Percentiles rank a stretch among this genome's conserved stretches.
Conservation (phyloP, 2,329 filamentous ascomycete species). For the Sporothrix globosa region DNA sequence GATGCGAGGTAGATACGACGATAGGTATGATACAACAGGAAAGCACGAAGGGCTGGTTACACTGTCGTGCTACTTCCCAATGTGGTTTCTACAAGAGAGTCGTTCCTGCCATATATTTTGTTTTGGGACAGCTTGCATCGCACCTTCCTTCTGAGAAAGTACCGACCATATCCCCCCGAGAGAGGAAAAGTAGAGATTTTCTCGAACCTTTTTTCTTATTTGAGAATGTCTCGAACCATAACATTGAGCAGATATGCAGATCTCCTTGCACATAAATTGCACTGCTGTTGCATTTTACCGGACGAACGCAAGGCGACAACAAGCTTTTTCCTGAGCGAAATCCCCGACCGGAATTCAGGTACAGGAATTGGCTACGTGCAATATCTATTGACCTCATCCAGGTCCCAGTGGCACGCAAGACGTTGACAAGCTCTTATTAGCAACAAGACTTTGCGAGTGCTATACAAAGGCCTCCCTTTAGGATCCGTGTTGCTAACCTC, state of each 20-base stretch:
- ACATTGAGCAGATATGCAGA: background rate
- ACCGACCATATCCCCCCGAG: background rate
- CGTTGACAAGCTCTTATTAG: no score
- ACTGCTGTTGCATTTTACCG: background rate
- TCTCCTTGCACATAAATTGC: background rate
- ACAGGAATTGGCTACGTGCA: background rate
- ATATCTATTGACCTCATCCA: background rate
- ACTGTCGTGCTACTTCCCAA: background rate
- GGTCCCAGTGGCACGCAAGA: background rate
- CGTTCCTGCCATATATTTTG: background rate
- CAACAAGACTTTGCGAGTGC: no score
- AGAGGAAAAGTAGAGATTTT: background rate
- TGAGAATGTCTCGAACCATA: background rate
- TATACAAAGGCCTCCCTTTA: no score
- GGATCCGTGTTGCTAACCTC: no score
- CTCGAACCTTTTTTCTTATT: background rate
- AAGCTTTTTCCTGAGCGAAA: background rate
- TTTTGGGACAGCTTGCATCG: background rate
- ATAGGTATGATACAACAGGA: background rate
- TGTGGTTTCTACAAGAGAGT: background rate
- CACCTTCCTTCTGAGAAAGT: background rate
- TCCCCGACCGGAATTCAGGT: background rate
- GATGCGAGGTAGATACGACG: background rate
- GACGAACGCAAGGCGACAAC: background rate
- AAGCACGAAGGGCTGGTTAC: background rate